Evolutionary conservation across 2,329 filamentous ascomycete genomes (phyloP).

Genomic region (Tolypocladium tundrense): DNA sequence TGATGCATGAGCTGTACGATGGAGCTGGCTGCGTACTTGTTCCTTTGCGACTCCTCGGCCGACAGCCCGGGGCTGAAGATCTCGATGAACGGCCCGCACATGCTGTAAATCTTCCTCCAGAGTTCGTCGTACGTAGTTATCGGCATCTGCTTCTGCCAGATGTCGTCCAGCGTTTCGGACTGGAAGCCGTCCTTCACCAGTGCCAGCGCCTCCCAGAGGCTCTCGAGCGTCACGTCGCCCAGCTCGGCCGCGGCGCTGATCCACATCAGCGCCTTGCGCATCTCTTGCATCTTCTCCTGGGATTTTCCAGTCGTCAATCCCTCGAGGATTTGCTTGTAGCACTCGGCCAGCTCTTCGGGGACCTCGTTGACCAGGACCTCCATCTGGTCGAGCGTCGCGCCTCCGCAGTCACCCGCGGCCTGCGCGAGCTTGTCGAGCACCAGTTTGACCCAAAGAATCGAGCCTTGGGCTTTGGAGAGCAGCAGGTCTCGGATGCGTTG

Average conservation of each 20-base stretch:
- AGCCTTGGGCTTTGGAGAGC: slow-evolving; percentile 1
- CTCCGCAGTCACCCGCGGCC: not conserved
- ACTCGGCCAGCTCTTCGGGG: not conserved
- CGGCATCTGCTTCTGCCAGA: not conserved
- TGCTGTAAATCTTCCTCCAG: slow-evolving; percentile 1
- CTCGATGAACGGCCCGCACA: slow-evolving; percentile 1
- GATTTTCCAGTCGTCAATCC: not conserved
- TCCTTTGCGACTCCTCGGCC: not conserved
- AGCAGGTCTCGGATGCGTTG: not conserved
- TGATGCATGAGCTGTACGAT: slow-evolving; percentile 5
- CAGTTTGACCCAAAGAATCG: slow-evolving; percentile 4
- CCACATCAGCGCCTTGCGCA: slow-evolving; percentile 4
- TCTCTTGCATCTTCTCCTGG: not conserved
- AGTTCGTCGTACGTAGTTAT: not conserved
- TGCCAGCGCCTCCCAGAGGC: slow-evolving; percentile 3
- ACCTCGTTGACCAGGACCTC: not conserved
- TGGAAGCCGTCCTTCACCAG: not conserved
- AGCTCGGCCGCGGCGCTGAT: slow-evolving; percentile 2
- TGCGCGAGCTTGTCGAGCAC: slow-evolving; percentile 1
- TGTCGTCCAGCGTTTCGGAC: not conserved
- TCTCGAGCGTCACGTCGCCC: slow-evolving; percentile 2
- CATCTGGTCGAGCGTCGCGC: not conserved
- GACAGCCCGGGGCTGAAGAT: not conserved
- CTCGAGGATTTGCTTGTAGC: not conserved
- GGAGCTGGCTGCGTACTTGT: not conserved